Conservation (phyloP, 2,329 filamentous ascomycete species). For the Hirsutella minnesotensis region DNA sequence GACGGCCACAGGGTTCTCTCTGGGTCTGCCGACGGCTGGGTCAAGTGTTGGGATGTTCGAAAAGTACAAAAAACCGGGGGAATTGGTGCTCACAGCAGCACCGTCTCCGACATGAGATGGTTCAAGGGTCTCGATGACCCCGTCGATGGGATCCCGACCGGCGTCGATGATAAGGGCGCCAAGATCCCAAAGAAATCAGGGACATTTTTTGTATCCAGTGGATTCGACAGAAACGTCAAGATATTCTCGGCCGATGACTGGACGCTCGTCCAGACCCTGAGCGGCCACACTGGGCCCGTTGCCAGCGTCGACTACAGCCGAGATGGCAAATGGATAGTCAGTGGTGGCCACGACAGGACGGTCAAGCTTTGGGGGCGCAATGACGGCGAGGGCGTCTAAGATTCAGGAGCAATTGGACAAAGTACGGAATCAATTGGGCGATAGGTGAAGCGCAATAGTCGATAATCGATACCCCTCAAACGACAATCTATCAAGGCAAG, state of each 20-base stretch:
- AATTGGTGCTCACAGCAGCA: slow-evolving; percentile 81
- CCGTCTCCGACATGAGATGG: slow-evolving; percentile 88
- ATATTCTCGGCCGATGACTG: slow-evolving; percentile 95
- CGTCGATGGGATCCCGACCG: slow-evolving; percentile 46
- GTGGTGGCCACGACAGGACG: slow-evolving; percentile 85
- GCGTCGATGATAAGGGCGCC: slow-evolving; percentile 52
- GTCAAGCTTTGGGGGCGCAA: slow-evolving; percentile 95
- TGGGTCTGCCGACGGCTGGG: slow-evolving; percentile 85
- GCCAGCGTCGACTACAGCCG: slow-evolving; percentile 79
- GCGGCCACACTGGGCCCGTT: slow-evolving; percentile 85
- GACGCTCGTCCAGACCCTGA: slow-evolving; percentile 76
- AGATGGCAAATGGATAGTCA: slow-evolving; percentile 86
- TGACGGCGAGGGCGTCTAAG: slow-evolving; percentile 45
- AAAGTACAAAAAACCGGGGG: slow-evolving; percentile 75
- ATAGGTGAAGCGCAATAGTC: no score
- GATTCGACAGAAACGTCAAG: slow-evolving; percentile 92
- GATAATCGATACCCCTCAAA: background rate
- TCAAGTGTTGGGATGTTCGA: slow-evolving; percentile 95
- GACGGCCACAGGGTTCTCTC: slow-evolving; percentile 91
- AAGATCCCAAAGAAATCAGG: slow-evolving; percentile 70
- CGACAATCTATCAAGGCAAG: background rate
- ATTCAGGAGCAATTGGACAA: background rate
- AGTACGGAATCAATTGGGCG: background rate
- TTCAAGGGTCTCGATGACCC: slow-evolving; percentile 79
- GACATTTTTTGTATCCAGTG: slow-evolving; percentile 81